Base-by-base conservation (phyloP, 371 early-diverging fungal species). In the Mucor plumbeus region DNA sequence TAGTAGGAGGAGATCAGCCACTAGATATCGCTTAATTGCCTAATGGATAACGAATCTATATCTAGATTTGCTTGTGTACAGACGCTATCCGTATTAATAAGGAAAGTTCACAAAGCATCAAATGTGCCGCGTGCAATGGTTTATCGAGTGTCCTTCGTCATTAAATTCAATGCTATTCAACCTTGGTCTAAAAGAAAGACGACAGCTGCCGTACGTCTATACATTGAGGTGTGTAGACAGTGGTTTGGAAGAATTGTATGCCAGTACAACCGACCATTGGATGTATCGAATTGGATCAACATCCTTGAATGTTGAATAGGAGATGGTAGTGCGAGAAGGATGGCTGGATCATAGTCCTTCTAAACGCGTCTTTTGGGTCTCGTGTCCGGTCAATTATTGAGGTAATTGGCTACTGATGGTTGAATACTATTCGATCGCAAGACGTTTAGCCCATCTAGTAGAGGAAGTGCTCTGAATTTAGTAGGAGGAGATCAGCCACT, bases 391-490 rank as follows among this genome's bases (percentile, higher is more conserved):
- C 56, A 55, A 34, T 34, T 55, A 19, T 15, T 34, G 56, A 35
- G 56, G 56, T 55, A 35, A 7, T 55, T 55, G 56, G 15, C 56
- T 34, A 55, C 56, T 55, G 56, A 55, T 55, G 56, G 35, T 55
- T 34, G 56, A 55, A 55, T 55, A 55, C 56, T 55, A 55, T 35
- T 5, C 14, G 7, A 35, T 34, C 35, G 0, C n/a, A 35, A 55
- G 35, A 55, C 35, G 6, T 5, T 55, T 33, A 55, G 56, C 34
- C 56, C 56, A 55, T 35, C 14, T 14, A 55, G 56, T 55, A 55
- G 1, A 55, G 56, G 56, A 38, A 66, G 93, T 55, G 84, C 86
- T 39, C 73, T 91, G 36, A 93, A 93, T 63, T 82, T 83, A 61
- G 86, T 94, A 82, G 90, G 26, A 81, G 91, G 17, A 41, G 43